phyloP scores from a whole-genome alignment of 352 stramenopile genomes.

The Globisporangium alternatum region DNA sequence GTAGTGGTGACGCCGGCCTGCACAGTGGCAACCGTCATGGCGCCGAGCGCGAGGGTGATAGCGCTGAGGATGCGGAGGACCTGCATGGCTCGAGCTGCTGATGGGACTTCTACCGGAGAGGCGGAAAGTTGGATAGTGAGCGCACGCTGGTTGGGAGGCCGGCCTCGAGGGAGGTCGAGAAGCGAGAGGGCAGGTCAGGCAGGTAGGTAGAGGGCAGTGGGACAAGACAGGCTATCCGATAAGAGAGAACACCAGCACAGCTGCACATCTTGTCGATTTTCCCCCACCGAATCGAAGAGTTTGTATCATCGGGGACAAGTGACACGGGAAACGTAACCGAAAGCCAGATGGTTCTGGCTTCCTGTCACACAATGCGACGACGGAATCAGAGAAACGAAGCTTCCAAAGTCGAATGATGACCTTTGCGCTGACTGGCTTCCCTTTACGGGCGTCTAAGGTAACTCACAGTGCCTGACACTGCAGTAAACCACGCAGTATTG shows the following conservation, averaged over 20 bases:
- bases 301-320: not conserved
- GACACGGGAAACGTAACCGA: too few relatives aligned
- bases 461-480: too few relatives aligned
- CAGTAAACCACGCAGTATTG: too few relatives aligned
- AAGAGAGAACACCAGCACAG: slow-evolving; percentile 1
- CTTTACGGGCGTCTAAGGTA: not conserved
- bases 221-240: not conserved
- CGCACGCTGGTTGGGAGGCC: not conserved
- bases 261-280: not conserved
- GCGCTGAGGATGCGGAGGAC: slow-evolving; percentile 16
- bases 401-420: too few relatives aligned
- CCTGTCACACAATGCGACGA: not conserved
- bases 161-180: not conserved
- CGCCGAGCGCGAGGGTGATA: slow-evolving; percentile 11
- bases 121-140: slow-evolving; percentile 16
- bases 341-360: not conserved
- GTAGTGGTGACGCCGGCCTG: too few relatives aligned
- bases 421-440: not conserved
- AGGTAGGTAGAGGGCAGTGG: not conserved
- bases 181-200: not conserved
- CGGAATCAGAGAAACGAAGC: not conserved
- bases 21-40: not conserved
- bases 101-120: slow-evolving; percentile 10
- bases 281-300: slow-evolving; percentile 2
- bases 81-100: slow-evolving; percentile 11